These are phyloP conservation scores for Neonectria sp. DNA, from an alignment of 2,329 filamentous ascomycete species.

Conservation along the genomic window DNA sequence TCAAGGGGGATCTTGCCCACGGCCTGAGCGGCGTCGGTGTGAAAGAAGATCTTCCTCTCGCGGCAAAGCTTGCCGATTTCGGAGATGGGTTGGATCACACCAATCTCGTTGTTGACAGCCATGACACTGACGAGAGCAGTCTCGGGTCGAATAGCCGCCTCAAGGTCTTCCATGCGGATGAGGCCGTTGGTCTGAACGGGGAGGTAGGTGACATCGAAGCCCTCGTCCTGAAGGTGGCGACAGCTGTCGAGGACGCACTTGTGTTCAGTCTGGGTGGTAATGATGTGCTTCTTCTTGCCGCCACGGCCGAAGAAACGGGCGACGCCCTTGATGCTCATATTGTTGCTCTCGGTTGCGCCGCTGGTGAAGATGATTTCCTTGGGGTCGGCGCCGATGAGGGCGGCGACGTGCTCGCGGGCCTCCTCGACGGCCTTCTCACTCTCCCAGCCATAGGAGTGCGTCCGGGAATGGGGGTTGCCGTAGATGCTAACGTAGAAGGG, in stretches of 20 bases:
- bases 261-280: slow-evolving; percentile 98
- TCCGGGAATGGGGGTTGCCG: slow-evolving; percentile 97
- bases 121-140: slow-evolving; percentile 96
- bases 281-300: slow-evolving; percentile 98
- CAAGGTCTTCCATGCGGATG: slow-evolving; percentile 85
- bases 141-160: slow-evolving; percentile 91
- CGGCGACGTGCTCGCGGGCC: slow-evolving; percentile 86
- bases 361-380: slow-evolving; percentile 99
- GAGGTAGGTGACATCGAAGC: slow-evolving; percentile 96
- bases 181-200: slow-evolving; percentile 91
- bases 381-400: slow-evolving; percentile 90
- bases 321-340: slow-evolving; percentile 99
- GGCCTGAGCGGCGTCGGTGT: slow-evolving; percentile 95
- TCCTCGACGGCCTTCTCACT: slow-evolving; percentile 94
- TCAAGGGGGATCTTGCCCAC: slow-evolving; percentile 98
- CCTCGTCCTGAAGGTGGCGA: slow-evolving; percentile 95
- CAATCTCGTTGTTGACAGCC: slow-evolving; percentile 99
- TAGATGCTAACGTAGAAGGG: slow-evolving; percentile 94
- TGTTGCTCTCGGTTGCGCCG: slow-evolving; percentile 98
- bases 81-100: slow-evolving; percentile 96
- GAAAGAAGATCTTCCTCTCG: slow-evolving; percentile 95
- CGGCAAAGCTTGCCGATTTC: slow-evolving; percentile 95
- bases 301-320: slow-evolving; percentile 93
- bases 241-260: slow-evolving; percentile 99
- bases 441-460: slow-evolving; percentile 99